Conservation (phyloP, 2,329 filamentous ascomycete species). For the Cadophora gregata region DNA sequence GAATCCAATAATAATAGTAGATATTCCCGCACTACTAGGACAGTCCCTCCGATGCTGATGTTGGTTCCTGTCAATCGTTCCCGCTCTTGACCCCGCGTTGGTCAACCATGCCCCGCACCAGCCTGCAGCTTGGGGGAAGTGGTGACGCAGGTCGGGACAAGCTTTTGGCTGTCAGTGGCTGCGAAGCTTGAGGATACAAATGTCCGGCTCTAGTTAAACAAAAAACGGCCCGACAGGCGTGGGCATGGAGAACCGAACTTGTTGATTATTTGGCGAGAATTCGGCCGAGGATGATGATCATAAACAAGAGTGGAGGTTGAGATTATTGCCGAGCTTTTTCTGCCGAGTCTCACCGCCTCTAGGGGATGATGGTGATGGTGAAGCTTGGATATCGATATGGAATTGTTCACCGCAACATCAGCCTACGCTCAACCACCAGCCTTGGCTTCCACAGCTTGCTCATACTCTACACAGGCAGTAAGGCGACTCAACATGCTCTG, state of each 20-base stretch:
- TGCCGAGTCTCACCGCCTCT: too few relatives aligned
- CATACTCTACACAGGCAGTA: too few relatives aligned
- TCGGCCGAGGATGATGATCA: not conserved
- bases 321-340: too few relatives aligned
- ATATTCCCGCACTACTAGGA: too few relatives aligned
- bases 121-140: not conserved
- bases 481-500: too few relatives aligned
- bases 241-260: not conserved
- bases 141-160: constrained; percentile 5
- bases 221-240: constrained; percentile 1
- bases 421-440: too few relatives aligned
- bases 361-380: too few relatives aligned
- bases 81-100: constrained; percentile 7
- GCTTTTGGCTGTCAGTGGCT: constrained; percentile 9
- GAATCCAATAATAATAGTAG: not conserved
- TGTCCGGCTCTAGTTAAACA: not conserved
- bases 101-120: not conserved
- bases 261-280: not conserved
- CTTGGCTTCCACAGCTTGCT: too few relatives aligned
- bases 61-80: constrained; percentile 12
- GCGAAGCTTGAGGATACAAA: constrained; percentile 1
- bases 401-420: too few relatives aligned
- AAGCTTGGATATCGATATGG: too few relatives aligned
- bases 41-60: not conserved
- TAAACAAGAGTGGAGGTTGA: not conserved